Evolutionary conservation across 2,329 filamentous ascomycete genomes (phyloP).

Genomic region (Aspergillus alliaceus): DNA sequence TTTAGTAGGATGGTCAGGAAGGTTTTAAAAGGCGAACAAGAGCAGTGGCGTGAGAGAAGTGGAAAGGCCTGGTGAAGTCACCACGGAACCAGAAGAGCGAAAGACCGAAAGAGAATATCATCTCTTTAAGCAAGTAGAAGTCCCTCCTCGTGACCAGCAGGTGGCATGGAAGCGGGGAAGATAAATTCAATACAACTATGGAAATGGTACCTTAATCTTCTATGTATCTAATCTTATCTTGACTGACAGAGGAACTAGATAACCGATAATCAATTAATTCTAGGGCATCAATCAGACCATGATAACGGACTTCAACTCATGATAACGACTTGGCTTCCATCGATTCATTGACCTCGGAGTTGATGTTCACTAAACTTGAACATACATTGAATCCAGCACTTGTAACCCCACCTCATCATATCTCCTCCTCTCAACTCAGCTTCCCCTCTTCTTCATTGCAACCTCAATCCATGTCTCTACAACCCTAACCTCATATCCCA

Average conservation of each 20-base stretch:
- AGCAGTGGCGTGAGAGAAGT: neutral
- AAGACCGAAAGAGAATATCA: neutral
- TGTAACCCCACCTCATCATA: neutral
- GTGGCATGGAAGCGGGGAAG: slow-evolving; percentile 1
- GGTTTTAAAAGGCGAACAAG: neutral
- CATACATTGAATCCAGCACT: no score
- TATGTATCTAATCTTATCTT: neutral
- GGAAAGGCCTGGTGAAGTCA: neutral
- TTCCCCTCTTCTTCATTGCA: slow-evolving; percentile 4
- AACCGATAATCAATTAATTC: neutral
- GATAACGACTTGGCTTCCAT: neutral
- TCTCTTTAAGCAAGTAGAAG: neutral
- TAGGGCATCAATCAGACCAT: neutral
- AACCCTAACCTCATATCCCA: no score
- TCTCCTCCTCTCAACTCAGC: no score
- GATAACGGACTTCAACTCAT: neutral
- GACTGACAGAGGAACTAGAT: neutral
- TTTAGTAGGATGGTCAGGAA: neutral
- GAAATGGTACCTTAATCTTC: no score
- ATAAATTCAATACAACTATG: no score
- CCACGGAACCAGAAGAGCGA: neutral
- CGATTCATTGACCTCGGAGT: neutral
- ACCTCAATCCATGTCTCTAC: neutral
- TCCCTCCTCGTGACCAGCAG: neutral
- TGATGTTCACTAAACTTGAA: no score